Conservation (phyloP, 1,284 basidiomycete species). For the Microbotryomycetes sp. region DNA sequence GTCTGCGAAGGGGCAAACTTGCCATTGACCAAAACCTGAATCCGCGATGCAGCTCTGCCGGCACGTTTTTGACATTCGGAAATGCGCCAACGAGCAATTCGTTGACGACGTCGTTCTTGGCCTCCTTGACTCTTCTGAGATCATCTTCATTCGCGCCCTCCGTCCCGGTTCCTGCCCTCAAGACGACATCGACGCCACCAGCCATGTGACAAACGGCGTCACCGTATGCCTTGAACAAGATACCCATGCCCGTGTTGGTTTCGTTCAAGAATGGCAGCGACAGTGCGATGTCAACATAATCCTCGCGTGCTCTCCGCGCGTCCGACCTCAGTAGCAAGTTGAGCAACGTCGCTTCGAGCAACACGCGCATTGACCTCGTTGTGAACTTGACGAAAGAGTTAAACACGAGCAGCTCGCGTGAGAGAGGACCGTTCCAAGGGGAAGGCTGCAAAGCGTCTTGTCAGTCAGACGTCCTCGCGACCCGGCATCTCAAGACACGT, state of each 20-base stretch:
- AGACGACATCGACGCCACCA: conserved; percentile 23
- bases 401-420: conserved; percentile 92
- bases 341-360: conserved; percentile 82
- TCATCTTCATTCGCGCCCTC: conserved; percentile 49
- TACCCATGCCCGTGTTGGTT: conserved; percentile 95
- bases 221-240: conserved; percentile 75
- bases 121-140: conserved; percentile 67
- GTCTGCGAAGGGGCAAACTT: conserved; percentile 25
- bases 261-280: conserved; percentile 85
- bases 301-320: conserved; percentile 75
- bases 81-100: conserved; percentile 92
- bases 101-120: conserved; percentile 68
- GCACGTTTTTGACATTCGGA: conserved; percentile 74
- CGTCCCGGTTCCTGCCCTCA: conserved; percentile 54
- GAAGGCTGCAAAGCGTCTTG: conserved; percentile 12
- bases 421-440: conserved; percentile 92
- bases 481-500: conserved; percentile 35
- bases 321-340: conserved; percentile 88
- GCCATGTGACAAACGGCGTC: conserved; percentile 35
- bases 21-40: conserved; percentile 98
- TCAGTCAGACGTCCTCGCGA: not conserved
- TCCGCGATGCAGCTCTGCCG: conserved; percentile 81
- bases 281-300: conserved; percentile 83
- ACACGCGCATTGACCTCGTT: conserved; percentile 76
- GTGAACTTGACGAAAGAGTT: conserved; percentile 92